These are phyloP conservation scores for Tulasnella sp. DNA, from an alignment of 768 basidiomycete genomes.

Conservation along the genomic window DNA sequence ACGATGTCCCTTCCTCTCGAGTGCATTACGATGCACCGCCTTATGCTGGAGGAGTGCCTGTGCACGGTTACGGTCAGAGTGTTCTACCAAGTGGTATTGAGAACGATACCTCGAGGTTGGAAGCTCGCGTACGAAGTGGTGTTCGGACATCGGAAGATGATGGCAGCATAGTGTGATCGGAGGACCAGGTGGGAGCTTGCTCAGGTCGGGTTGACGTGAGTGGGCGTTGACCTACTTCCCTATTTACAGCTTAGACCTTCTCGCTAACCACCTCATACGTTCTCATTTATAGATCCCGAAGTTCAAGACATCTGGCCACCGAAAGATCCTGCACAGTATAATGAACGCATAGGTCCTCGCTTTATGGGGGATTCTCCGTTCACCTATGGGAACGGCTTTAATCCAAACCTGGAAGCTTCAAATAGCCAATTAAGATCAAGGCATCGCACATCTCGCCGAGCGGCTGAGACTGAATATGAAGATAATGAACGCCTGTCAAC, in stretches of 20 bases:
- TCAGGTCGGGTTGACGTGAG: not conserved
- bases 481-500: conserved; percentile 20
- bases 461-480: conserved; percentile 23
- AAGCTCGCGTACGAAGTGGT: not conserved
- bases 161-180: conserved; percentile 4
- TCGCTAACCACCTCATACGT: not conserved
- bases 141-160: not conserved
- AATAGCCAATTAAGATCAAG: conserved; percentile 23
- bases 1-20: not conserved
- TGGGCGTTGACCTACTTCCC: not conserved
- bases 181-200: not conserved
- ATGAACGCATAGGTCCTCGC: conserved; percentile 19
- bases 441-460: conserved; percentile 36
- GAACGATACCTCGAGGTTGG: not conserved
- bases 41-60: conserved; percentile 2
- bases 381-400: conserved; percentile 70
- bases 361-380: conserved; percentile 56
- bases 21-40: conserved; percentile 6
- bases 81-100: not conserved
- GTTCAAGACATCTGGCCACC: conserved; percentile 58
- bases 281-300: conserved; percentile 25
- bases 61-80: conserved; percentile 1
- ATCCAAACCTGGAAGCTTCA: conserved; percentile 61
- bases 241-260: conserved; percentile 4
- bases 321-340: conserved; percentile 38